Evolutionary conservation across 768 basidiomycete species (phyloP).

Genomic region (Leccinum imitatum): DNA sequence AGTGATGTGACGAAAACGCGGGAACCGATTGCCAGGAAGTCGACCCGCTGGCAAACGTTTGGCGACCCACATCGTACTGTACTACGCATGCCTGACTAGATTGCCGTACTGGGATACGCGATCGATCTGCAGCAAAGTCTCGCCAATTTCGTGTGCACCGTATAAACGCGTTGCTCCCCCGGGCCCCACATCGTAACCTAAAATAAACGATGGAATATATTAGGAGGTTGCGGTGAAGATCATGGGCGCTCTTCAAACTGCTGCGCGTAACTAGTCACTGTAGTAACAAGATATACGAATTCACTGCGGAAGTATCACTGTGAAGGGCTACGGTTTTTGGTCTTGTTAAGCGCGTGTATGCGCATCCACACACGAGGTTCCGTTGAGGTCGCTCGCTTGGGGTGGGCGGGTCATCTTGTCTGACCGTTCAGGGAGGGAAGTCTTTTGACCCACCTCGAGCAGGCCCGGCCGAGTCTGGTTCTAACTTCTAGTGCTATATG

Average conservation of each 20-base stretch:
- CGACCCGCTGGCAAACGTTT: not conserved
- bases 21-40: not conserved
- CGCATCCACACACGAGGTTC: conserved; percentile 10
- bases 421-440: not conserved
- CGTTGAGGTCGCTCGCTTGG: conserved; percentile 10
- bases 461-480: not conserved
- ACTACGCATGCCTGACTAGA: not conserved
- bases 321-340: not conserved
- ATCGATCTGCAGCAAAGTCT: not conserved
- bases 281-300: not conserved
- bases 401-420: not conserved
- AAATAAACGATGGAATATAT: not conserved
- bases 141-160: not conserved
- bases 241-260: not conserved
- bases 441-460: not conserved
- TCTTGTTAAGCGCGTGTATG: not conserved
- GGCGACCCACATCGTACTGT: not conserved
- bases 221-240: not conserved
- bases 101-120: not conserved
- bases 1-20: not conserved
- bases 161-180: not conserved
- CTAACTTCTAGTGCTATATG: not conserved
- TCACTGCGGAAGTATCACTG: not conserved
- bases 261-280: not conserved
- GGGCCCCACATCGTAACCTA: not conserved